Evolutionary conservation across 129 eudicot species (phyloP), one percentile per base, ranked within the genome.

Genomic region (Flaveria robusta): DNA sequence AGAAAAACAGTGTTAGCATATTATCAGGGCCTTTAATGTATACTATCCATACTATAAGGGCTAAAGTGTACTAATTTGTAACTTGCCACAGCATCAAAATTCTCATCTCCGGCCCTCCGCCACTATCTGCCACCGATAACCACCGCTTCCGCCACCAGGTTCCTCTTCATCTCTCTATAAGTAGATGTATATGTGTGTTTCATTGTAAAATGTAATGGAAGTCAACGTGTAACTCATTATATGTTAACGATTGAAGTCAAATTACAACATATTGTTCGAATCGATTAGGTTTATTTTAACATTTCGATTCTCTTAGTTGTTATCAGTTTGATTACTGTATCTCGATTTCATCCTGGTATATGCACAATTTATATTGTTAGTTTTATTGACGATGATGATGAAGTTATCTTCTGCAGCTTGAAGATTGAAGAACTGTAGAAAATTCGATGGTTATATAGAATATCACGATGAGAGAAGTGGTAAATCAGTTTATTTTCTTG

Each of bases 101-200:
- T 9, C 14, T 1, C 46, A 79, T 65, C 79, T 63, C 74, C 83
- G 59, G 27, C 34, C 7, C 52, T 19, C 74, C 49, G 68, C 74
- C 79, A 42, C 82, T 23, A 20, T 19, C 74, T 37, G 68, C 74
- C 79, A 42, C 82, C 39, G 31, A 2, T 29, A 47, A 76, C 66
- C 51, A 66, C 18, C 66, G 41, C n/a, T 64, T 39, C 62, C 56
- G 47, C 77, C 72, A 34, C 68, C 78, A 64, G 74, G 78, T 63
- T 72, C 54, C 27, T 24, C 27, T 24, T 24, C 27, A 24, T 24
- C 55, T 15, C 72, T 27, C 59, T 51, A n/a, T 71, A 43, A 46
- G 49, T 29, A 62, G 42, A 9, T 62, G 41, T 62, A 9, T 26
- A 13, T 74, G 13, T 31, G 15, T 13, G 24, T 47, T 46, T 66